Conservation (phyloP, 1,139 yeast species). For the Yamadazyma kanchanaburiensis region DNA sequence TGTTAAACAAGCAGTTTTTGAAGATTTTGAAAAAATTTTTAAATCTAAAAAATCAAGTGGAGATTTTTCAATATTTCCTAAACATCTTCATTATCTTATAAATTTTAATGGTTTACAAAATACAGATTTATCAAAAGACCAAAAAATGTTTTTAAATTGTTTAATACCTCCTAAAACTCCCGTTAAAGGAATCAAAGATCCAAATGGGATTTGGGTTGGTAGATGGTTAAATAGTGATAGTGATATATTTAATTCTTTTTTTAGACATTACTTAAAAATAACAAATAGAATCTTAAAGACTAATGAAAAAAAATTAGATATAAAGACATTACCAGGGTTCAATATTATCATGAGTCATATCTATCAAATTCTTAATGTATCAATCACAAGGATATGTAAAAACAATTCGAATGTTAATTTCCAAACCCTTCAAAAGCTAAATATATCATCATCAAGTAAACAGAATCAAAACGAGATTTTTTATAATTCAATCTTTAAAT, state of each 20-base stretch:
- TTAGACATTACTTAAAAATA: conserved; percentile 58
- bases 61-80: conserved; percentile 27
- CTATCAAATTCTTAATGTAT: conserved; percentile 32
- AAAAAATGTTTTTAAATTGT: conserved; percentile 30
- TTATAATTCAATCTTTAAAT: conserved; percentile 37
- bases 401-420: conserved; percentile 14
- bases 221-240: conserved; percentile 55
- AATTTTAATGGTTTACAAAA: conserved; percentile 28
- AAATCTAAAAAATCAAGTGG: not conserved
- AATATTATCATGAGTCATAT: conserved; percentile 36
- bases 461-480: conserved; percentile 27
- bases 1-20: conserved; percentile 43
- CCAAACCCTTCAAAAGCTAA: conserved; percentile 3
- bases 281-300: conserved; percentile 1
- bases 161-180: conserved; percentile 51
- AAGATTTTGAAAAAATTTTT: conserved; percentile 11
- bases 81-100: conserved; percentile 36
- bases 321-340: conserved; percentile 42
- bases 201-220: conserved; percentile 68
- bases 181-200: conserved; percentile 55
- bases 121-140: conserved; percentile 17
- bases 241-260: conserved; percentile 66
- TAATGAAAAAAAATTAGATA: conserved; percentile 10
- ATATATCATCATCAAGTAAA: conserved; percentile 3
- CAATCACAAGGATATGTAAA: conserved; percentile 30